Base-by-base conservation (phyloP, 1,284 basidiomycete genomes). In the Somion occarium region DNA sequence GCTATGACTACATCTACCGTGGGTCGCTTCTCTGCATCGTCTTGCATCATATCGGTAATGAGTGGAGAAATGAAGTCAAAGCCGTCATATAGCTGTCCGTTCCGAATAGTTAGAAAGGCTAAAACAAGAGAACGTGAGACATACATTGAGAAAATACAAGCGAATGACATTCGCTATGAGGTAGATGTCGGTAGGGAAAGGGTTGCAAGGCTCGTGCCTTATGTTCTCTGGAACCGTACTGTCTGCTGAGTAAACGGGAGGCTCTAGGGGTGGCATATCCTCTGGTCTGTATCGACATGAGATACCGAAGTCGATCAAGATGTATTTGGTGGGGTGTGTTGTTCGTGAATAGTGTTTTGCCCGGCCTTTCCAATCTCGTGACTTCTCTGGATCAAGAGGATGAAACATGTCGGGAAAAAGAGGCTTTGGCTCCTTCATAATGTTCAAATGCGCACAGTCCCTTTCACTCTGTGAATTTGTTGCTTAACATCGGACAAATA, bases 301-400 rank as follows among this genome's bases (percentile, higher is more conserved):
- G n/a, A n/a, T n/a, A 25, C 69, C 71, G 23, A 73, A 75, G 49
- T 74, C 66, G n/a, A 61, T 60, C 46, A 59, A 58, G 39, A 65
- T 66, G 48, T 73, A 73, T 43, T 57, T 64, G 2, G 61, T 53
- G 0, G 67, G 65, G 4, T 52, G 54, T 23, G 58, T 51, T 0
- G 66, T 71, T 2, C 70, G 63, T 7, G 62, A 56, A 52, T 57
- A 53, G 48, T 64, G 55, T 50, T 60, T 62, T 15, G 65, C 65
- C 18, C 43, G 48, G n/a, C 55, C 51, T 19, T 48, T 57, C 9
- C 49, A 53, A 42, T 64, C 58, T 3, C 50, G 60, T 9, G 45
- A 59, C 47, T 30, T 47, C 5, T 43, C 2, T 0, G 44, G 25
- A 3, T 26, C 37, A 3, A 50, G 38, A 9, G 69, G 69, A n/a